Conservation (phyloP, 2,329 filamentous ascomycete species). For the Talaromyces sp. region DNA sequence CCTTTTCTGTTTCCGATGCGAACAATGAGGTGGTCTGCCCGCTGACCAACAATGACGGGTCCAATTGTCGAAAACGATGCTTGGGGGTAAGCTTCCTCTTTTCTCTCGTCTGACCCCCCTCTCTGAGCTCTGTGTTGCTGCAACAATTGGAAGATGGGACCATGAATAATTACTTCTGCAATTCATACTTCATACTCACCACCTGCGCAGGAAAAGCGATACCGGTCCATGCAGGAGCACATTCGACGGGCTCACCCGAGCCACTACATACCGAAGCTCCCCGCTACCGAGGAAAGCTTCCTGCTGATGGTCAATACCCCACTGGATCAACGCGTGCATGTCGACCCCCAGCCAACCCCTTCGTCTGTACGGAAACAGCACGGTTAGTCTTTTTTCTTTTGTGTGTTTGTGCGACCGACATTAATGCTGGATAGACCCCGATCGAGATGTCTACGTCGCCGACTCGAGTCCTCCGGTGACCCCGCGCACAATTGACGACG, state of each 20-base stretch:
- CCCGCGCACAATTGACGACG: constrained; percentile 66
- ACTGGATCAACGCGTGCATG: constrained; percentile 64
- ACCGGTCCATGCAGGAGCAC: constrained; percentile 99
- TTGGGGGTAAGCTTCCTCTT: constrained; percentile 75
- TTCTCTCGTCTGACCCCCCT: constrained; percentile 10
- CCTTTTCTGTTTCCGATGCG: constrained; percentile 85
- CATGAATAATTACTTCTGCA: constrained; percentile 12
- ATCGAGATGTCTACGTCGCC: constrained; percentile 62
- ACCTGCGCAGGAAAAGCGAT: constrained; percentile 74
- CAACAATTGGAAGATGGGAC: background rate
- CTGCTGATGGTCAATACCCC: constrained; percentile 90
- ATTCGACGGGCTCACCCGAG: constrained; percentile 95
- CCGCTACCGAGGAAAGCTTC: constrained; percentile 97
- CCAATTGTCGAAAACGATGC: constrained; percentile 94
- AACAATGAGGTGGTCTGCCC: constrained; percentile 97
- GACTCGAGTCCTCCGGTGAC: constrained; percentile 65
- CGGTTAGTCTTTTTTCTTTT: constrained; percentile 16
- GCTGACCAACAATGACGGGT: constrained; percentile 91
- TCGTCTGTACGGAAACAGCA: constrained; percentile 28
- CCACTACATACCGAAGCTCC: constrained; percentile 95
- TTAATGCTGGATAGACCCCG: constrained; percentile 20
- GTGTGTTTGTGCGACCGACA: background rate
- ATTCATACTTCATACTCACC: background rate
- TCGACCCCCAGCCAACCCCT: constrained; percentile 36
- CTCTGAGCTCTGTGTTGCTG: background rate